Evolutionary conservation across 2,329 filamentous ascomycete genomes (phyloP).

Genomic region (Colletotrichum cuscutae): DNA sequence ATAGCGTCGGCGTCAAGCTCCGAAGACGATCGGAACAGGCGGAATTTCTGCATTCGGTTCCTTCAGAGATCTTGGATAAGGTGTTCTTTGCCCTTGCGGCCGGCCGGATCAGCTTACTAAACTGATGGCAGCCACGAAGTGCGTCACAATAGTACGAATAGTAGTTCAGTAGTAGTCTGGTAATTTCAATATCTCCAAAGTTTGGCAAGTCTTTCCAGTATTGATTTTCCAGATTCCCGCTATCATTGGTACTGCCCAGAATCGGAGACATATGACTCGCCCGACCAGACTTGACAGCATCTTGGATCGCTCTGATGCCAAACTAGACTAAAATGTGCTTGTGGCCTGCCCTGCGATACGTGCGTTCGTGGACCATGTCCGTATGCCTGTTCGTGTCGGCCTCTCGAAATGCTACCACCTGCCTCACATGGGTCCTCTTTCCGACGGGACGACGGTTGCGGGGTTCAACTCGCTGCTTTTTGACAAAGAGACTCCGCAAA

Average conservation of each 20-base stretch:
- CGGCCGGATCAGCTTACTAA: slow-evolving; percentile 54
- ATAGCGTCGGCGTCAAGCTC: slow-evolving; percentile 41
- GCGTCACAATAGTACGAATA: too few species aligned
- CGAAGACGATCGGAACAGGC: slow-evolving; percentile 43
- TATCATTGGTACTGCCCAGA: not conserved
- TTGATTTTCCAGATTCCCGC: not conserved
- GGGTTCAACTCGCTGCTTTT: not conserved
- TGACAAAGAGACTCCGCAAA: not conserved
- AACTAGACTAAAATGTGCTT: not conserved
- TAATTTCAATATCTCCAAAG: not conserved
- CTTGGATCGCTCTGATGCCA: not conserved
- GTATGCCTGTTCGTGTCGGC: not conserved
- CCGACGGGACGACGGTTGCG: not conserved
- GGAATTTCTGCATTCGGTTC: slow-evolving; percentile 41
- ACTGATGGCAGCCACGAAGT: slow-evolving; percentile 30
- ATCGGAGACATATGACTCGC: not conserved
- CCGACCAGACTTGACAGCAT: not conserved
- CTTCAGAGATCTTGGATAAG: slow-evolving; percentile 37
- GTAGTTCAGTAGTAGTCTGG: not conserved
- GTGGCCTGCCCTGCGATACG: not conserved
- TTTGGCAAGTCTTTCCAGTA: not conserved
- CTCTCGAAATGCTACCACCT: not conserved
- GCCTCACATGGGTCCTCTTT: not conserved
- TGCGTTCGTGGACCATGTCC: not conserved
- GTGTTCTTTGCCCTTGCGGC: slow-evolving; percentile 41